Evolutionary conservation across 495 filamentous ascomycete genomes (phyloP), one percentile per base, ranked within the genome.

Genomic region (Aspergillus mulundensis): DNA sequence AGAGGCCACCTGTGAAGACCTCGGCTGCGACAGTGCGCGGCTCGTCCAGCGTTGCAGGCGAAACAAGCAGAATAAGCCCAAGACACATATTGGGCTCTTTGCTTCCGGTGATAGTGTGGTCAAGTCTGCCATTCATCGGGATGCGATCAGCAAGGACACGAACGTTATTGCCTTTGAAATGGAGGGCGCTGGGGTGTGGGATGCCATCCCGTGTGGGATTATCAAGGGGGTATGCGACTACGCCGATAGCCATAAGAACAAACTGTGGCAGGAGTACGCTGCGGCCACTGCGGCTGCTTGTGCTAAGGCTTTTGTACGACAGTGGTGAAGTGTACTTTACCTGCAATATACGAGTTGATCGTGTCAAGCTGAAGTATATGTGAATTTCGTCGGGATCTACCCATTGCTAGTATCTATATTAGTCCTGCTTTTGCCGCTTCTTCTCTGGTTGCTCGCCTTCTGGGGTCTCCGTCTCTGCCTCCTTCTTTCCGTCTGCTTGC

Each of bases 101-200:
- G 62, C 62, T 1, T 64, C 59, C 1, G 58, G 38, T 41, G 50
- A 64, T 16, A 51, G 41, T 48, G 59, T 64, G 0, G 61, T 64
- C 18, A 58, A 56, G 23, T 24, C 41, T 19, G 61, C 19, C 7
- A 8, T 20, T 12, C 50, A 36, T 10, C 44, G 59, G 42, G 59
- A 64, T 40, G 16, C 20, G 32, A 19, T 75, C n/a, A 51, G 50
- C 19, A 23, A 32, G 48, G 34, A 61, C 18, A 14, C 53, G 0
- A 49, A 61, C 18, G 59, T 76, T 14, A 47, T 77, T 3, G 76
- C 67, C 34, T 73, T 79, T 40, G 74, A 77, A 43, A 79, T 75
- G 68, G 76, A 81, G 54, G 47, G 32, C 1, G 47, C 47, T 16
- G 32, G 47, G 47, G 12, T 8, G 3, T 32, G 32, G n/a, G 47